Evolutionary conservation across 768 basidiomycete species (phyloP).

Genomic region (Fomitopsis pulvina): DNA sequence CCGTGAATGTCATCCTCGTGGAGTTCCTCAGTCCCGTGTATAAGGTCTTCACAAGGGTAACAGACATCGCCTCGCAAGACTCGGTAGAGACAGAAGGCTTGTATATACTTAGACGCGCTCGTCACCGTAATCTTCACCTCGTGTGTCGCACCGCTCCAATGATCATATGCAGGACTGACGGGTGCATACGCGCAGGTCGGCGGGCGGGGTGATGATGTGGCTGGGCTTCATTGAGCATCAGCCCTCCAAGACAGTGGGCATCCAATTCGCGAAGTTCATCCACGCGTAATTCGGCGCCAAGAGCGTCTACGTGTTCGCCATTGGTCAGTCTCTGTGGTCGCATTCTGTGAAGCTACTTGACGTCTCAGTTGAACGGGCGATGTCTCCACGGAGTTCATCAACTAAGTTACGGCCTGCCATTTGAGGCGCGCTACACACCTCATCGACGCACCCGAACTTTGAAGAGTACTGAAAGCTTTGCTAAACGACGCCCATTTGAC

Average conservation of each 20-base stretch:
- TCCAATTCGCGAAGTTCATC: constrained; percentile 5
- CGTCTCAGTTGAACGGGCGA: background rate
- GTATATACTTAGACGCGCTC: background rate
- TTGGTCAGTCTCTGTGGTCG: background rate
- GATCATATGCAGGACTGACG: background rate
- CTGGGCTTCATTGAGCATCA: background rate
- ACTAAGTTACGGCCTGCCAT: background rate
- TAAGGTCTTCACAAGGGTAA: background rate
- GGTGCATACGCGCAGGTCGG: background rate
- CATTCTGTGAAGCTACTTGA: background rate
- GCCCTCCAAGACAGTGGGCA: constrained; percentile 3
- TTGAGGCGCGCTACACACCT: background rate
- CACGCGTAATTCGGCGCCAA: constrained; percentile 3
- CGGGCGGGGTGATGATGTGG: background rate
- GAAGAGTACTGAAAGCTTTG: constrained; percentile 36
- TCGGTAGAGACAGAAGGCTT: background rate
- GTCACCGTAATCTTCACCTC: background rate
- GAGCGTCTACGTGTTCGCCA: constrained; percentile 1
- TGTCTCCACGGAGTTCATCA: background rate
- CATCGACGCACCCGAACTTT: background rate
- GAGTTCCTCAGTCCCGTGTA: background rate
- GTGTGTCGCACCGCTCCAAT: background rate
- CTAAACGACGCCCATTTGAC: constrained; percentile 55
- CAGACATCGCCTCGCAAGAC: background rate
- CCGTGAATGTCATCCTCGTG: background rate